Percentiles rank a stretch among this genome's conserved stretches.
Evolutionary conservation across 2,329 filamentous ascomycete genomes (phyloP).

Genomic region (Lachnellula suecica): DNA sequence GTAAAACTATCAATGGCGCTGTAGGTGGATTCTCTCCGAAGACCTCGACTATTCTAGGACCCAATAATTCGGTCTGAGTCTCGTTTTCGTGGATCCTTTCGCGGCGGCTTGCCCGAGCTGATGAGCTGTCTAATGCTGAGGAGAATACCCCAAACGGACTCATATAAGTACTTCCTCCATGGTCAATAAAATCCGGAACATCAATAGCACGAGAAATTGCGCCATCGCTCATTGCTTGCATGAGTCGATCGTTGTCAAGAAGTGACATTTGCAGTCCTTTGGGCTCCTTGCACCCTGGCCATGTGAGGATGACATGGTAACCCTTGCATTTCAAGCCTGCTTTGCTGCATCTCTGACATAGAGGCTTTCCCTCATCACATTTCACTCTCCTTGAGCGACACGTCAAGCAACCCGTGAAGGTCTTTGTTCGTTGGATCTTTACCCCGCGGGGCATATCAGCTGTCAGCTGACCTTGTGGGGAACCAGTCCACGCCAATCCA

Average conservation of each 20-base stretch:
- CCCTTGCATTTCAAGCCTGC: constrained; percentile 33
- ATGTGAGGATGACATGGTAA: constrained; percentile 22
- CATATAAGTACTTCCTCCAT: neutral
- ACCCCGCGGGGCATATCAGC: neutral
- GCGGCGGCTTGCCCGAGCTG: too few species aligned
- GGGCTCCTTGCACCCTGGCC: constrained; percentile 8
- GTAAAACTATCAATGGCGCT: too few species aligned
- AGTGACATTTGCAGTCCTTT: neutral
- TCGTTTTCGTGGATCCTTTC: too few species aligned
- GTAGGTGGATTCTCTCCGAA: too few species aligned
- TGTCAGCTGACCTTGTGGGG: too few species aligned
- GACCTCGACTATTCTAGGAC: too few species aligned
- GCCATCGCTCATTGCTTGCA: neutral
- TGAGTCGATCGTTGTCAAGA: neutral
- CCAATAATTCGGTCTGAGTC: too few species aligned
- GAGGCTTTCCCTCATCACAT: constrained; percentile 37
- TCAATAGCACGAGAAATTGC: neutral
- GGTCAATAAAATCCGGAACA: neutral
- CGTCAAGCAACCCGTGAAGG: constrained; percentile 32
- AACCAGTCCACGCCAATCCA: too few species aligned
- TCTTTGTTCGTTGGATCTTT: constrained; percentile 26
- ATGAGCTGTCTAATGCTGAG: neutral
- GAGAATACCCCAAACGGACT: neutral
- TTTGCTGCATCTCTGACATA: constrained; percentile 34
- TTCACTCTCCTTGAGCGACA: constrained; percentile 36